Base-by-base conservation (phyloP, 306 rosid genomes). In the Cucurbita pepo region DNA sequence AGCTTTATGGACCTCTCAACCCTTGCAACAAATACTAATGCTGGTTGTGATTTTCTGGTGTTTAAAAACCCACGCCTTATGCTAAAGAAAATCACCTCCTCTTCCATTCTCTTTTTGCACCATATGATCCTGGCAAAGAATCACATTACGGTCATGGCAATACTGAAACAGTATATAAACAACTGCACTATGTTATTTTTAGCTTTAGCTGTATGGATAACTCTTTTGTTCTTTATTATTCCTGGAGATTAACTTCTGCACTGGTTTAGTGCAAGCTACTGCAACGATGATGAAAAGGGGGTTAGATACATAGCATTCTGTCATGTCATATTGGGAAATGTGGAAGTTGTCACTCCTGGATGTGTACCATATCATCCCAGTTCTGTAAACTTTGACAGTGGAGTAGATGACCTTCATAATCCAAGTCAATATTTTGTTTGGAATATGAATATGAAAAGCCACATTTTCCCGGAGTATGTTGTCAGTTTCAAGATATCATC, bases 361-460 rank as follows among this genome's bases (percentile, higher is more conserved):
- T 67, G 69, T 75, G 58, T 51, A 75, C 82, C 62, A 53, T 79
- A 22, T 48, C 67, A 18, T 69, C 82, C 82, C 76, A 79, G 82
- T 75, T 75, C 76, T 43, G 71, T 47, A 8, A 38, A 69, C 62
- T 79, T 69, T 69, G 82, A 79, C 65, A 75, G 66, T 69, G 82
- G 79, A 19, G 82, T 79, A 66, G 82, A 79, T 75, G 76, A 79
- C 53, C 82, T 79, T 53, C 79, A 69, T 48, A 58, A 79, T 58
- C 82, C 82, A 50, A 6, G 76, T 64, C 71, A 67, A 58, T 71
- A 75, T 79, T 75, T 79, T 15, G 65, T 79, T 48, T 79, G 76
- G 76, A 52, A 63, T 75, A 61, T 69, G 72, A 79, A 79, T 37
- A 41, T 74, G 65, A 69, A 69, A 47, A 79, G 76, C 76, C 82